phyloP scores from a whole-genome alignment of 116 monocot species.

The Iris pallida region DNA sequence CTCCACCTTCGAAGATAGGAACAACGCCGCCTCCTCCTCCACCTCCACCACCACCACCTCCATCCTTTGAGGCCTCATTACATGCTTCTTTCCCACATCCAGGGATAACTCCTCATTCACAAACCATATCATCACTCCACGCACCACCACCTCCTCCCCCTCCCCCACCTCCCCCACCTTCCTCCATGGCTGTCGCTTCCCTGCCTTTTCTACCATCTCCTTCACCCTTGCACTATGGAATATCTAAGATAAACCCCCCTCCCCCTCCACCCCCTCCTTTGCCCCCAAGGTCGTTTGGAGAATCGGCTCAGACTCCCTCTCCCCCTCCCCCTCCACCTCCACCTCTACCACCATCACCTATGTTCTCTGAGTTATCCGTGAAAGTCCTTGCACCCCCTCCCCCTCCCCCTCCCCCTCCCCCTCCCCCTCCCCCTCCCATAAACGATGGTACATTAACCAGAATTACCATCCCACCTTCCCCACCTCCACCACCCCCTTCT shows the following conservation, averaged over 20 bases:
- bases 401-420: background rate
- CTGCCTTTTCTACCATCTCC: background rate
- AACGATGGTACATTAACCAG: background rate
- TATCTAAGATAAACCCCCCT: background rate
- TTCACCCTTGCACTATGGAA: too few relatives aligned
- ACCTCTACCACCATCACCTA: background rate
- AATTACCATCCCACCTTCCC: background rate
- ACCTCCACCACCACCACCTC: constrained; percentile 13
- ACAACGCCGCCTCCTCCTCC: constrained; percentile 1
- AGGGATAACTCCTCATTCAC: background rate
- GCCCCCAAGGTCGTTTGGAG: too few relatives aligned
- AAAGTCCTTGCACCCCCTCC: background rate
- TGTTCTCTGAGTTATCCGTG: background rate
- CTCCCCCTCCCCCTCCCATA: background rate
- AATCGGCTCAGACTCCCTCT: too few relatives aligned
- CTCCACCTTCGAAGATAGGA: too few relatives aligned
- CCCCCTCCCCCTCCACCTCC: background rate
- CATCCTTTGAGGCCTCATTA: constrained; percentile 2
- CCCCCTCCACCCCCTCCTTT: too few relatives aligned
- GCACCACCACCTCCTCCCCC: constrained; percentile 1
- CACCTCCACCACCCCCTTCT: constrained; percentile 18
- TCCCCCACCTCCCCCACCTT: constrained; percentile 8
- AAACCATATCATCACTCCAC: background rate
- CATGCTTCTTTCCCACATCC: background rate
- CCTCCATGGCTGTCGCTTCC: background rate